phyloP scores from a whole-genome alignment of 73 alveolate genomes.

The Tetrahymena borealis region DNA sequence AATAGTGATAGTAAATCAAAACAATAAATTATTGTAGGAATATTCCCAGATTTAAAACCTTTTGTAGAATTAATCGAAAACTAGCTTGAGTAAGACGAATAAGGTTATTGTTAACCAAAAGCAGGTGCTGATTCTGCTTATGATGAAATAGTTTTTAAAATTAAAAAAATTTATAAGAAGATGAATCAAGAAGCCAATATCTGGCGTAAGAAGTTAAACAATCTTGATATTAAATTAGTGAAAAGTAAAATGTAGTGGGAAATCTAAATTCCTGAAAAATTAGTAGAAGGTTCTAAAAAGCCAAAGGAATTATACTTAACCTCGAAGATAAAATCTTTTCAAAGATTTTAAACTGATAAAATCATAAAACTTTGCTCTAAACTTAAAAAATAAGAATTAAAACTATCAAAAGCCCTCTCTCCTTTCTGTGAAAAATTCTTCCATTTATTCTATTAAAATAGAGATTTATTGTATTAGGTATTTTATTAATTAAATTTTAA shows the following conservation, averaged over 20 bases:
- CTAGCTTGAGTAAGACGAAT: not conserved
- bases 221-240: slow-evolving; percentile 26
- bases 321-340: slow-evolving; percentile 54
- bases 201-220: slow-evolving; percentile 18
- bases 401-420: slow-evolving; percentile 37
- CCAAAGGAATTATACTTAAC: slow-evolving; percentile 69
- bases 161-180: slow-evolving; percentile 4
- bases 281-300: slow-evolving; percentile 51
- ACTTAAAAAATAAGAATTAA: slow-evolving; percentile 59
- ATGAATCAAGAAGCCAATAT: slow-evolving; percentile 13
- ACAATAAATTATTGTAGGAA: not conserved
- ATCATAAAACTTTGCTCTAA: slow-evolving; percentile 45
- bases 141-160: slow-evolving; percentile 48
- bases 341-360: slow-evolving; percentile 59
- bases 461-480: slow-evolving; percentile 42
- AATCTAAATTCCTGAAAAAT: slow-evolving; percentile 64
- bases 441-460: slow-evolving; percentile 41
- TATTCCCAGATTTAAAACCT: not conserved
- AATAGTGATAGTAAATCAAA: not conserved
- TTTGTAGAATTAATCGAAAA: not conserved
- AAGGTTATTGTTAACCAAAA: slow-evolving; percentile 42
- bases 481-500: not conserved
- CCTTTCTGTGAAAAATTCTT: slow-evolving; percentile 57
- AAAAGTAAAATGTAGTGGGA: slow-evolving; percentile 71
- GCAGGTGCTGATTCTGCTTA: slow-evolving; percentile 57